These are phyloP conservation scores for Hypericum androsaemum DNA, from an alignment of 345 rosid species.

Conservation along the genomic window DNA sequence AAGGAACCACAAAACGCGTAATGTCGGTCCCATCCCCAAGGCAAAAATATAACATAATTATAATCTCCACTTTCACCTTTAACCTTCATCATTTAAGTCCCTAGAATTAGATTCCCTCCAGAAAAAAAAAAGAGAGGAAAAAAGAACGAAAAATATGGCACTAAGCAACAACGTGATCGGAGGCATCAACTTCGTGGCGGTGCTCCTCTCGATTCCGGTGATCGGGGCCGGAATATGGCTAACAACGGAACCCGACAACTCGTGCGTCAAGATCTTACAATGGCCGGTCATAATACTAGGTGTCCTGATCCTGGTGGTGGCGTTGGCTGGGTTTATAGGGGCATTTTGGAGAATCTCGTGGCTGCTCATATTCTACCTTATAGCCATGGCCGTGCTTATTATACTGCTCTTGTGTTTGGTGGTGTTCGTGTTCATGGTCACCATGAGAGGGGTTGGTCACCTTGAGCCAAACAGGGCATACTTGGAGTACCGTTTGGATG, in stretches of 20 bases:
- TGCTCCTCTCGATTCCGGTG: slow-evolving; percentile 76
- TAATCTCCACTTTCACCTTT: too few relatives aligned
- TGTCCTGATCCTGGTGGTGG: slow-evolving; percentile 48
- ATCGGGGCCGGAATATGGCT: slow-evolving; percentile 94
- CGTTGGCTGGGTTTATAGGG: slow-evolving; percentile 70
- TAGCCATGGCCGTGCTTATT: slow-evolving; percentile 68
- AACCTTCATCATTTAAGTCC: too few relatives aligned
- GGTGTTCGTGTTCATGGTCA: slow-evolving; percentile 71
- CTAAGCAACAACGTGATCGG: slow-evolving; percentile 75
- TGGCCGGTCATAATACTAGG: slow-evolving; percentile 92
- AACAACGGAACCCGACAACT: slow-evolving; percentile 57
- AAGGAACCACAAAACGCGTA: too few relatives aligned
- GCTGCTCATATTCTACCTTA: slow-evolving; percentile 64
- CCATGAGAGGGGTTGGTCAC: slow-evolving; percentile 68
- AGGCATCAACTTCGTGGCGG: slow-evolving; percentile 71
- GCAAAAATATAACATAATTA: too few relatives aligned
- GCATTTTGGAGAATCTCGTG: slow-evolving; percentile 79
- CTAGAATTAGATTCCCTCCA: too few relatives aligned
- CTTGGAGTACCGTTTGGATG: slow-evolving; percentile 68
- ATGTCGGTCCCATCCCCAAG: too few relatives aligned
- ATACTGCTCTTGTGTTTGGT: slow-evolving; percentile 49
- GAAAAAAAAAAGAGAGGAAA: too few relatives aligned
- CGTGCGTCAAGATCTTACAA: slow-evolving; percentile 73
- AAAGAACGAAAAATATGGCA: slow-evolving; percentile 55
- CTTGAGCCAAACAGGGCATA: slow-evolving; percentile 62